These are phyloP conservation scores for Cochlearia excelsa DNA, from an alignment of 345 rosid species.

Conservation along the genomic window DNA sequence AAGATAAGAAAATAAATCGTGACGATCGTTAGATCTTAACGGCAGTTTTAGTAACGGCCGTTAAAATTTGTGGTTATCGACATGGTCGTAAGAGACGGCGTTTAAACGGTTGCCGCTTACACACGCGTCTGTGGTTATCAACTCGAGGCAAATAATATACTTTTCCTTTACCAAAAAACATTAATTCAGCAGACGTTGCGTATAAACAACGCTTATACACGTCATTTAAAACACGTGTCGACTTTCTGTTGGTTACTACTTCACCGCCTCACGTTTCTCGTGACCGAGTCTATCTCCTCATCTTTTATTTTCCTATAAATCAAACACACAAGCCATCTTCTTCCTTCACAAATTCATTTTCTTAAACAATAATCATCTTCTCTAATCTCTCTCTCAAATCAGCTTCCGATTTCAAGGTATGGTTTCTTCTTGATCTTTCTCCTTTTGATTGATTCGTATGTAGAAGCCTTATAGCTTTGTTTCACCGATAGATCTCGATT, in stretches of 20 bases:
- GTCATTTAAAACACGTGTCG: slow-evolving; percentile 16
- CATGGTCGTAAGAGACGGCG: slow-evolving; percentile 15
- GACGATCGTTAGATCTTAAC: neutral
- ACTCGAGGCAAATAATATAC: slow-evolving; percentile 23
- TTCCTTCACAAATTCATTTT: slow-evolving; percentile 1
- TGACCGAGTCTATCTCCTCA: slow-evolving; percentile 27
- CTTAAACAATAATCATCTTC: neutral
- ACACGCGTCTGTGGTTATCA: slow-evolving; percentile 26
- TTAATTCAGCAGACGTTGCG: slow-evolving; percentile 14
- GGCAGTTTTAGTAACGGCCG: slow-evolving; percentile 18
- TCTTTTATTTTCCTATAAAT: slow-evolving; percentile 20
- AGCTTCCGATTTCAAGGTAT: slow-evolving; percentile 14
- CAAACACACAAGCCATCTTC: neutral
- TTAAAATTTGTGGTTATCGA: slow-evolving; percentile 18
- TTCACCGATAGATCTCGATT: neutral
- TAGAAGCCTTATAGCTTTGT: neutral
- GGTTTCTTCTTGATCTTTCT: neutral
- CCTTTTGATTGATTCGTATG: neutral
- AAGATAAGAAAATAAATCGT: neutral
- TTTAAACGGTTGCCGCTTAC: slow-evolving; percentile 2
- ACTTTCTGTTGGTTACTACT: neutral
- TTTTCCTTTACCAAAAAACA: slow-evolving; percentile 18
- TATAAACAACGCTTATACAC: slow-evolving; percentile 21
- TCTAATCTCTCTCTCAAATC: neutral
- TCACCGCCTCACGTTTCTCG: slow-evolving; percentile 26